Evolutionary conservation across 768 basidiomycete genomes (phyloP).

Genomic region (Suillus subalutaceus): DNA sequence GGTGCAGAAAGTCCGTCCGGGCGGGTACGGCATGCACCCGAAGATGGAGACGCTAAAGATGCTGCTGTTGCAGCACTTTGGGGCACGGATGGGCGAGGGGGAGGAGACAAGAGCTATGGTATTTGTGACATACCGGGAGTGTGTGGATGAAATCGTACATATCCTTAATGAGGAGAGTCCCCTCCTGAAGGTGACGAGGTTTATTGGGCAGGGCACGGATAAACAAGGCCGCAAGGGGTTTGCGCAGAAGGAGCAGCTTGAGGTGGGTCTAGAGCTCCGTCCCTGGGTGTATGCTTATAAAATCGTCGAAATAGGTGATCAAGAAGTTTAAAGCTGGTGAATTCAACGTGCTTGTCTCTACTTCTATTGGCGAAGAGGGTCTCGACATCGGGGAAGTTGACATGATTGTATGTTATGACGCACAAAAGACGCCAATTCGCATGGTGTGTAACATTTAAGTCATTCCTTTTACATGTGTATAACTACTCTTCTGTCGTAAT

Average conservation of each 20-base stretch:
- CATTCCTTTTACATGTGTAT: constrained; percentile 4
- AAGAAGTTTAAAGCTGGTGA: constrained; percentile 83
- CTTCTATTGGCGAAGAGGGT: constrained; percentile 97
- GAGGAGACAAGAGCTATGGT: constrained; percentile 82
- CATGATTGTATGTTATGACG: constrained; percentile 94
- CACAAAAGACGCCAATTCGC: constrained; percentile 93
- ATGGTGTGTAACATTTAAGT: constrained; percentile 63
- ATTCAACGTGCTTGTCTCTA: constrained; percentile 92
- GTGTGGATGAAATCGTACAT: constrained; percentile 89
- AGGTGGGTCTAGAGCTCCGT: constrained; percentile 49
- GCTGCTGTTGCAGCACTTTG: constrained; percentile 80
- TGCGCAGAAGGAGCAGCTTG: constrained; percentile 88
- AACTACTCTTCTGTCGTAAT: constrained; percentile 9
- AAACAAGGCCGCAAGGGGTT: constrained; percentile 87
- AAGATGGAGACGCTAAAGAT: constrained; percentile 87
- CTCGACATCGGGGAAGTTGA: constrained; percentile 98
- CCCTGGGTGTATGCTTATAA: constrained; percentile 11
- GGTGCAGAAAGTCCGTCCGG: constrained; percentile 43
- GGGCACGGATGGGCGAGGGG: constrained; percentile 41
- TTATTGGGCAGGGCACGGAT: constrained; percentile 89
- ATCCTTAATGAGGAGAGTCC: constrained; percentile 76
- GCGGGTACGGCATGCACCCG: constrained; percentile 73
- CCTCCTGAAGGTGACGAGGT: constrained; percentile 78
- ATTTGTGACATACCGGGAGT: constrained; percentile 88
- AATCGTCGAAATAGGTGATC: constrained; percentile 61